Percentiles rank a stretch among this genome's conserved stretches.
These are phyloP conservation scores for Tolypocladium inflatum DNA, from an alignment of 2,329 filamentous ascomycete species.

Conservation along the genomic window DNA sequence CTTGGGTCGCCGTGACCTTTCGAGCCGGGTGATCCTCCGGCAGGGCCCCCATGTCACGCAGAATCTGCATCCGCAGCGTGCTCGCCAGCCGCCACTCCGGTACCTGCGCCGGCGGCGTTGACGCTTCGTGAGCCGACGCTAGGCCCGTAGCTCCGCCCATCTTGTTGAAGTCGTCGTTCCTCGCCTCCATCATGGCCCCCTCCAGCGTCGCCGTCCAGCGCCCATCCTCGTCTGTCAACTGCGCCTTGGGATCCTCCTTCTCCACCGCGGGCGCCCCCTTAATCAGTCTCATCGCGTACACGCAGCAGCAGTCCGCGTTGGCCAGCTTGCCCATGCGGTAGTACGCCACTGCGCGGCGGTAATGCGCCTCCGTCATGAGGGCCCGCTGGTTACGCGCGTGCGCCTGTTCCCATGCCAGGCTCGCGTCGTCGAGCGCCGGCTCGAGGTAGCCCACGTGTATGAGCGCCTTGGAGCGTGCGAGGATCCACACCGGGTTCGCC, in stretches of 20 bases:
- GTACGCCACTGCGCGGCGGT: conserved; percentile 67
- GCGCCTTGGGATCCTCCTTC: conserved; percentile 18
- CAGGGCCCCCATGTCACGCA: conserved; percentile 33
- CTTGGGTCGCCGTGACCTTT: conserved; percentile 29
- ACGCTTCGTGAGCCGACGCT: background rate
- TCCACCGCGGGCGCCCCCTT: conserved; percentile 21
- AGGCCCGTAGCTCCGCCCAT: background rate
- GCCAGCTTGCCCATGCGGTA: conserved; percentile 62
- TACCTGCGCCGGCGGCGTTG: conserved; percentile 1
- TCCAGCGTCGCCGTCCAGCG: conserved; percentile 33
- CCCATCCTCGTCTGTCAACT: conserved; percentile 32
- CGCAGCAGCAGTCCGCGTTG: conserved; percentile 64
- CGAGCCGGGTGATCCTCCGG: conserved; percentile 33
- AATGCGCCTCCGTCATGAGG: conserved; percentile 70
- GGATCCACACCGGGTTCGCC: conserved; percentile 66
- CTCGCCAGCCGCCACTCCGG: conserved; percentile 30
- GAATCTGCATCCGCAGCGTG: conserved; percentile 36
- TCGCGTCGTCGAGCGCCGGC: conserved; percentile 60
- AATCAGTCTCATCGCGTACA: conserved; percentile 38
- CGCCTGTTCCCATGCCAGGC: conserved; percentile 53
- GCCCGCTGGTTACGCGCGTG: conserved; percentile 62
- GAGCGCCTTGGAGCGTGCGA: conserved; percentile 73
- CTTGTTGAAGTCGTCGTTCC: conserved; percentile 19
- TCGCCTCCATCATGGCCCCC: conserved; percentile 17
- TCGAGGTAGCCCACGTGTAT: conserved; percentile 52